Evolutionary conservation across 257 asterid species (phyloP).

Genomic region (Paulownia fortunei): DNA sequence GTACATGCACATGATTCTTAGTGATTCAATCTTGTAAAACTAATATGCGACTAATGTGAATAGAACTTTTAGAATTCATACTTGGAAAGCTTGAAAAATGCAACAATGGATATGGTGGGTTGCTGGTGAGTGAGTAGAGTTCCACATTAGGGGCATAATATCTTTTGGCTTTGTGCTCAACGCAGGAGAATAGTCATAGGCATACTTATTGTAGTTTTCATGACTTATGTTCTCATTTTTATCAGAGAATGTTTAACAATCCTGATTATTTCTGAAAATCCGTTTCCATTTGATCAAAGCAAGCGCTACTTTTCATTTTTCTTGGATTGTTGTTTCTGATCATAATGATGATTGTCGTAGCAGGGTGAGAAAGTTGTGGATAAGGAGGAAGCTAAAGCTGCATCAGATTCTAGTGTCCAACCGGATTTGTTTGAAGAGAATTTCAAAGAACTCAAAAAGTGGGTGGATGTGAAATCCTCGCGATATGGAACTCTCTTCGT

Average conservation of each 20-base stretch:
- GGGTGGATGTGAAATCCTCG: conserved; percentile 85
- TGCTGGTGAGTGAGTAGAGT: not conserved
- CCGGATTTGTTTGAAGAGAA: conserved; percentile 75
- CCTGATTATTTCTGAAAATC: not conserved
- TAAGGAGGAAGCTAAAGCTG: conserved; percentile 45
- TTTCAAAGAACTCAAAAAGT: conserved; percentile 85
- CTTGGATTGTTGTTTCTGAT: conserved; percentile 17
- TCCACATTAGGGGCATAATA: not conserved
- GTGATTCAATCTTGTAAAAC: conserved; percentile 2
- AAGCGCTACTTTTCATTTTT: not conserved
- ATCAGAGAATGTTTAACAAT: not conserved
- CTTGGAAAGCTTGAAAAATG: not conserved
- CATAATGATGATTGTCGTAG: conserved; percentile 27
- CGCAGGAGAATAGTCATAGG: not conserved
- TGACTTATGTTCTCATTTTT: not conserved
- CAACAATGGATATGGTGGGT: not conserved
- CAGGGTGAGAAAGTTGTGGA: conserved; percentile 56
- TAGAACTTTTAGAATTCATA: not conserved
- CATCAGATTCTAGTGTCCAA: conserved; percentile 43
- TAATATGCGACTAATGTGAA: conserved; percentile 9
- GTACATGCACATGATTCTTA: not conserved
- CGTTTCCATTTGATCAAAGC: conserved; percentile 4
- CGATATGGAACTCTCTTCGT: conserved; percentile 74
- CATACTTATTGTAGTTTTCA: not conserved
- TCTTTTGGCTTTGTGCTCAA: not conserved